Base-by-base conservation (phyloP, 208 protist species). In the Leishmania guyanensis region DNA sequence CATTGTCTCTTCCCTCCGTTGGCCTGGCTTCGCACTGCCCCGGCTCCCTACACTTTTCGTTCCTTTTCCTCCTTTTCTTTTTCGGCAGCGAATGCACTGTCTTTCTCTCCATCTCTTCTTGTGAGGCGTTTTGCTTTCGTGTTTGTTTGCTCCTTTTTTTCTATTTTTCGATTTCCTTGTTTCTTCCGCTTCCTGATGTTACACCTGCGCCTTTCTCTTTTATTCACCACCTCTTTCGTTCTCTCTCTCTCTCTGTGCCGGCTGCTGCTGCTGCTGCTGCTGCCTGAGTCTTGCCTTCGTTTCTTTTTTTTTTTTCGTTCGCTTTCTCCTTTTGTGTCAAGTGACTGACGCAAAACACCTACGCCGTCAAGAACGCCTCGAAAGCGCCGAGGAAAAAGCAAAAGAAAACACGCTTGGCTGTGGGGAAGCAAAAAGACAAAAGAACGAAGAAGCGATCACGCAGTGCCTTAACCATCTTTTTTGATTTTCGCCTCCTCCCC, bases 91-190 rank as follows among this genome's bases (percentile, higher is more conserved):
- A 56, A 56, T 56, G 53, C 53, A 20, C 53, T 29, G 16, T 66
- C 20, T 62, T 16, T 26, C 56, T 26, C 56, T 62, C 56, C 20
- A 26, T 62, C 56, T 16, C 56, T 4, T 62, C 56, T 16, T 6
- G 56, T 26, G 56, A 62, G 56, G 0, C 56, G 0, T 56, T 56
- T 56, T 12, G 53, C 53, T 56, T 56, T 56, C 53, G 53, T 56
- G 53, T 68, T 56, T 68, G 74, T 50, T 62, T 51, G 75, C 76
- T 77, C 69, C 70, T 80, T 77, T 70, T 79, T 65, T 48, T 77
- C 26, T 51, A 29, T 68, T 16, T 16, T 26, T 43, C 68, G n/a
- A 9, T 66, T 29, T 66, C 29, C 68, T 43, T 29, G 20, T 51
- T 33, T 60, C 29, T 43, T 68, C 29, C 62, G 33, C 29, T 9